phyloP scores from a whole-genome alignment of 2,329 filamentous ascomycete species.

The Ceratocystis albifundus region DNA sequence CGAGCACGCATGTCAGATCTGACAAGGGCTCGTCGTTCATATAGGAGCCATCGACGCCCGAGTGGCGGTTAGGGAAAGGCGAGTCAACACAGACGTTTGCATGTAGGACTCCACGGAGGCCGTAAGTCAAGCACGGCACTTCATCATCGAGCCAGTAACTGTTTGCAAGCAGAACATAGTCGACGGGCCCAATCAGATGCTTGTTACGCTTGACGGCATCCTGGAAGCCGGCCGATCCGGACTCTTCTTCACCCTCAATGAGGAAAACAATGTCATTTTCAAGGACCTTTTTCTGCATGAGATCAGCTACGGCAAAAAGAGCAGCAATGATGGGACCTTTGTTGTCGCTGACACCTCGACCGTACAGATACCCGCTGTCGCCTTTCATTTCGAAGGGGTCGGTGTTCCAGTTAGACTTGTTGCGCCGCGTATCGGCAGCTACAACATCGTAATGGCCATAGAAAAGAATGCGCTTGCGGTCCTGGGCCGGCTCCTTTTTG shows the following conservation, averaged over 20 bases:
- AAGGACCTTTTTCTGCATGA: constrained; percentile 71
- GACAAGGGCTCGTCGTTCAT: constrained; percentile 85
- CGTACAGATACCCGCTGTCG: constrained; percentile 84
- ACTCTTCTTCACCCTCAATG: constrained; percentile 95
- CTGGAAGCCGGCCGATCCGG: constrained; percentile 80
- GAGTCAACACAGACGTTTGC: constrained; percentile 83
- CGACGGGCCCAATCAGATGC: constrained; percentile 72
- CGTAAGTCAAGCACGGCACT: constrained; percentile 89
- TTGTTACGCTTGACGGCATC: constrained; percentile 72
- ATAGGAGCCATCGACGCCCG: constrained; percentile 88
- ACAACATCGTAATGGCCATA: constrained; percentile 99
- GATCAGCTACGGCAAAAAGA: constrained; percentile 81
- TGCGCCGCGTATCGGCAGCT: constrained; percentile 67
- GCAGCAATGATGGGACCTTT: constrained; percentile 93
- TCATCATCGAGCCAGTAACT: constrained; percentile 98
- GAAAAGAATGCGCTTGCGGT: constrained; percentile 79
- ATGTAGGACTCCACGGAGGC: constrained; percentile 83
- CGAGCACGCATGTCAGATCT: constrained; percentile 73
- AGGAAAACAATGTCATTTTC: constrained; percentile 85
- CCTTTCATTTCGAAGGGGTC: constrained; percentile 87
- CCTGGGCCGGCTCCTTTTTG: constrained; percentile 51
- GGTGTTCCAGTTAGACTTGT: constrained; percentile 58
- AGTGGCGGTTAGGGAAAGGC: constrained; percentile 77
- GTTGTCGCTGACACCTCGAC: constrained; percentile 93
- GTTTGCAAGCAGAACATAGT: constrained; percentile 92